Base-by-base conservation (phyloP, 2,329 filamentous ascomycete species). In the Meredithiella fracta region DNA sequence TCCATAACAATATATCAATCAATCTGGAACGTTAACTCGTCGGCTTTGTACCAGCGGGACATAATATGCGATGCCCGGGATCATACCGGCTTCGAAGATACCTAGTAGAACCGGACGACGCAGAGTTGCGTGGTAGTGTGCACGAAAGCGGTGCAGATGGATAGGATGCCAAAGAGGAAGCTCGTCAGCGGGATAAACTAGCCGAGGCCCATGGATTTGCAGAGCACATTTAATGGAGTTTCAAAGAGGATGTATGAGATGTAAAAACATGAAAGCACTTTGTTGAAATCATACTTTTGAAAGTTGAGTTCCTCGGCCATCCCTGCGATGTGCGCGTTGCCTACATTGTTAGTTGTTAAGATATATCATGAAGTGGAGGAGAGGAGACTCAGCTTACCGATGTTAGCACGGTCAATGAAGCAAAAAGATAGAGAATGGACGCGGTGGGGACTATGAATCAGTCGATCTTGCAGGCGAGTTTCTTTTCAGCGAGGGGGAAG, bases 61-160 rank as follows among this genome's bases (percentile, higher is more conserved):
- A 86, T 86, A 87, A 66, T 86, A 88, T 0, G 82, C 82, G 42
- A 86, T 85, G 0, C 84, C 83, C 0, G 84, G 84, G 55, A 87
- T 66, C 76, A 88, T 80, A 6, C 83, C 84, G 0, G 84, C 80
- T 66, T 89, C 85, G 58, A 86, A 86, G 9, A 83, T 66, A 8
- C 80, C 80, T 0, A 86, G 73, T 0, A 86, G 61, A 87, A 86
- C 3, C 84, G 77, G 0, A 86, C 81, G 14, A 73, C 82, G 38
- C 72, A 79, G 1, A 71, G 66, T 17, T 70, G 66, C 1, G 72
- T 67, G 20, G 77, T 71, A 56, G 74, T 72, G 29, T 78, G 62
- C 8, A 84, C 80, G 60, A 83, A 86, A 0, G 77, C 84, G 0
- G 80, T 86, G 38, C 74, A 75, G 4, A 87, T 67, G 0, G 82